Conservation (phyloP, 352 stramenopile genomes). For the Phytophthora boehmeriae region DNA sequence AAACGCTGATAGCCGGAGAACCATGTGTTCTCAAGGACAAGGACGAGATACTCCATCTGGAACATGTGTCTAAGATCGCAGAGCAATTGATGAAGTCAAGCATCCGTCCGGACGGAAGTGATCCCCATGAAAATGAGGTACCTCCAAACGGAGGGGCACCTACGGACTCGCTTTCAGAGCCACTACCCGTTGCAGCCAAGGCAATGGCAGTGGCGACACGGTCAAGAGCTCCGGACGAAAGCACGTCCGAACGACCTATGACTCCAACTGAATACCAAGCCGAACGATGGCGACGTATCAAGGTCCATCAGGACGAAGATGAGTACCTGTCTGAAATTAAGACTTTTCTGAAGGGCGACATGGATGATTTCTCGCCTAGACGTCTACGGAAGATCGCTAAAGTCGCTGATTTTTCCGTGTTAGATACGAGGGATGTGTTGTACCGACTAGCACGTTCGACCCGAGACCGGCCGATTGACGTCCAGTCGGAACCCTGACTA, state of each 20-base stretch:
- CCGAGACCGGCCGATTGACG: background rate
- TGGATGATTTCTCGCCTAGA: background rate
- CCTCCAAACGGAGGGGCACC: background rate
- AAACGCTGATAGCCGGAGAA: background rate
- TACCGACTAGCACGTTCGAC: background rate
- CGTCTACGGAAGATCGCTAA: background rate
- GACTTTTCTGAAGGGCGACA: background rate
- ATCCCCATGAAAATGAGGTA: background rate
- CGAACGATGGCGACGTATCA: conserved; percentile 2
- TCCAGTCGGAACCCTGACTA: background rate
- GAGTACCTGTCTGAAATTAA: background rate
- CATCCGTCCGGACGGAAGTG: background rate
- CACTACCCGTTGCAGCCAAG: background rate
- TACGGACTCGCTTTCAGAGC: background rate
- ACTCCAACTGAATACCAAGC: background rate
- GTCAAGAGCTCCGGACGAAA: background rate
- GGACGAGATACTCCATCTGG: background rate
- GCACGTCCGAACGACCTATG: background rate
- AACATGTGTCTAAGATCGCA: background rate
- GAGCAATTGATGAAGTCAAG: background rate
- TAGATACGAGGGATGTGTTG: background rate
- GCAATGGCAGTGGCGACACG: background rate
- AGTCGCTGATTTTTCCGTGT: background rate
- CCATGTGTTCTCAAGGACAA: background rate
- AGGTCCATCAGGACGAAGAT: background rate